Conservation (phyloP, 179 eudicot genomes). For the Amaranthus tricolor region DNA sequence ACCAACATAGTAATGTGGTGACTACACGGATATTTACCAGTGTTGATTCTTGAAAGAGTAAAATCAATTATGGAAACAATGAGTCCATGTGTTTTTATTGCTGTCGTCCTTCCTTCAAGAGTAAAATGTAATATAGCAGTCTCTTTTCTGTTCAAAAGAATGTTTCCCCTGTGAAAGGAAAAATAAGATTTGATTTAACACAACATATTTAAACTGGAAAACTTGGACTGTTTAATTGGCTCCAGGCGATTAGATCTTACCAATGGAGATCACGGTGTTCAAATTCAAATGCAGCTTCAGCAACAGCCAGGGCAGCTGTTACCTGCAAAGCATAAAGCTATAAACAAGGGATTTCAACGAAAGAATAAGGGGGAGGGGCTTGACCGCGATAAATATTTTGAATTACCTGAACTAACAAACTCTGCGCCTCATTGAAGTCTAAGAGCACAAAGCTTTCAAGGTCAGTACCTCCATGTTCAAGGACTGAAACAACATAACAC, state of each 20-base stretch:
- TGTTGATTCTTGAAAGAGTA: conserved; percentile 89
- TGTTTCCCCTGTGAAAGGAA: conserved; percentile 68
- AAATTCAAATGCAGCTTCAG: conserved; percentile 92
- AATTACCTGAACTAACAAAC: conserved; percentile 79
- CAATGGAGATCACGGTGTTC: conserved; percentile 98
- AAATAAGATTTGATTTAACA: neutral
- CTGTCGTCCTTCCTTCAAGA: conserved; percentile 62
- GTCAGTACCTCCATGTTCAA: conserved; percentile 88
- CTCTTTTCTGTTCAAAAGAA: conserved; percentile 73
- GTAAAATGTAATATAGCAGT: conserved; percentile 46
- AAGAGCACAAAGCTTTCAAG: conserved; percentile 90
- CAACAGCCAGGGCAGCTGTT: conserved; percentile 85
- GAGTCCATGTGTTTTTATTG: conserved; percentile 63
- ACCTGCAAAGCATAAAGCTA: conserved; percentile 44
- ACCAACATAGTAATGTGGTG: conserved; percentile 1
- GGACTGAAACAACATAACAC: conserved; percentile 83
- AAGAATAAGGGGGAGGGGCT: neutral
- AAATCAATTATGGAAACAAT: conserved; percentile 81
- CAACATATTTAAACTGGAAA: neutral
- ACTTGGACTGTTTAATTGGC: neutral
- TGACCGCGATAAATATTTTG: neutral
- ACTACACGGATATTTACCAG: conserved; percentile 43
- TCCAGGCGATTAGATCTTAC: conserved; percentile 33
- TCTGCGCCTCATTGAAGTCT: conserved; percentile 77
- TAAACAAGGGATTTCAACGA: conserved; percentile 16